A percentile compares a stretch with the other conserved stretches of the same genome.
These are phyloP conservation scores for Balansia obtecta DNA, from an alignment of 2,329 filamentous ascomycete genomes.

Conservation along the genomic window DNA sequence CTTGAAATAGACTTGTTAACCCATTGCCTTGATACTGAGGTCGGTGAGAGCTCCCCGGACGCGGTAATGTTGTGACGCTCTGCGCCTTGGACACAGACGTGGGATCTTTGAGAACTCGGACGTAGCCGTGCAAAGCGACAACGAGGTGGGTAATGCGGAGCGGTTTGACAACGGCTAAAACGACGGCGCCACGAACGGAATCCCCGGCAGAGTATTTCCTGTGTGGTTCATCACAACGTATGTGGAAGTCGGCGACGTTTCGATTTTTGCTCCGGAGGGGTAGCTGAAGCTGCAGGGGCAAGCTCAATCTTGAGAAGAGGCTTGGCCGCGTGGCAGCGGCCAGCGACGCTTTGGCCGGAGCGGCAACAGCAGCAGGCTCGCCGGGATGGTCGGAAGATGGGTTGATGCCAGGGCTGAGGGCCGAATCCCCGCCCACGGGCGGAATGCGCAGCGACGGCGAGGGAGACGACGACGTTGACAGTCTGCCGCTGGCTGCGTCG, in stretches of 20 bases:
- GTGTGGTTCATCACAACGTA: constrained; percentile 65
- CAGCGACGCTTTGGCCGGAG: constrained; percentile 6
- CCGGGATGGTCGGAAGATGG: constrained; percentile 11
- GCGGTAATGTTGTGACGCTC: constrained; percentile 27
- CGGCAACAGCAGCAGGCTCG: constrained; percentile 19
- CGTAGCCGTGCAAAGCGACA: constrained; percentile 65
- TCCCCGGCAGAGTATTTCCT: constrained; percentile 66
- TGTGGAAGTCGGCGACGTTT: constrained; percentile 65
- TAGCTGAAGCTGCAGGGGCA: constrained; percentile 30
- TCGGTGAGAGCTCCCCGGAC: constrained; percentile 24
- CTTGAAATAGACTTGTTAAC: constrained; percentile 69
- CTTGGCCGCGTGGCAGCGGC: constrained; percentile 17
- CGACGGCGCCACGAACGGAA: constrained; percentile 58
- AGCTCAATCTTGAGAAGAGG: constrained; percentile 40
- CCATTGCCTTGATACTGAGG: constrained; percentile 61
- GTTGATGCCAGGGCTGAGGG: neutral
- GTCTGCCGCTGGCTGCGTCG: constrained; percentile 10
- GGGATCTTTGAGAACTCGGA: constrained; percentile 64
- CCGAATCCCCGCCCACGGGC: neutral
- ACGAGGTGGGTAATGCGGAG: constrained; percentile 69
- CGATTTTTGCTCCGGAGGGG: constrained; percentile 42
- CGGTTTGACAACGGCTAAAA: constrained; percentile 61
- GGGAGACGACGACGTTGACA: constrained; percentile 11
- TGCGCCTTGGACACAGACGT: constrained; percentile 42
- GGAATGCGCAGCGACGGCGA: constrained; percentile 7